Evolutionary conservation across 208 protist species (phyloP).

Genomic region (Leishmania major): DNA sequence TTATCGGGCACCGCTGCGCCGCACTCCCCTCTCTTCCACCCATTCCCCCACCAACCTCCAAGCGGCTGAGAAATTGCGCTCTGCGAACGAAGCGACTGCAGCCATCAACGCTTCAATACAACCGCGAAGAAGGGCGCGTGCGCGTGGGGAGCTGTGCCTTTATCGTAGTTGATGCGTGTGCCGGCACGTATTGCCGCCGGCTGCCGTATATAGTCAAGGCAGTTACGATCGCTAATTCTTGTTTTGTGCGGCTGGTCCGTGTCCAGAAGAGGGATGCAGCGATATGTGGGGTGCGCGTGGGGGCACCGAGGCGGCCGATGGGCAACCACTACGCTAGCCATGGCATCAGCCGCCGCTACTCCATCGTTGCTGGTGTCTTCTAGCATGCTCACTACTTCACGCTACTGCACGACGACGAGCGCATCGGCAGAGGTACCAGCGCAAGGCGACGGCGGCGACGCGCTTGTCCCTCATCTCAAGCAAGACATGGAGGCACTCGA

Average conservation of each 20-base stretch:
- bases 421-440: neutral
- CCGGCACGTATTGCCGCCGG: neutral
- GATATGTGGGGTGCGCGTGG: neutral
- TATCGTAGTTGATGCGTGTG: neutral
- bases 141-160: neutral
- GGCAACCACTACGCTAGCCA: neutral
- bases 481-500: conserved; percentile 40
- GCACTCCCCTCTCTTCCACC: neutral
- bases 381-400: conserved; percentile 7
- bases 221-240: neutral
- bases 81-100: neutral
- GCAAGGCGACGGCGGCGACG: neutral
- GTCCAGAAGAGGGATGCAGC: neutral
- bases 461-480: conserved; percentile 10
- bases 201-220: neutral
- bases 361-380: neutral
- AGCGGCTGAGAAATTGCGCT: neutral
- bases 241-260: neutral
- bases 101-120: neutral
- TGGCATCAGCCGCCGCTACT: neutral
- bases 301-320: neutral
- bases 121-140: neutral
- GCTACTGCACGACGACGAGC: conserved; percentile 8
- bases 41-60: neutral
- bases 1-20: neutral